Conservation (phyloP, 495 filamentous ascomycete species). For the Aspergillus steynii region DNA sequence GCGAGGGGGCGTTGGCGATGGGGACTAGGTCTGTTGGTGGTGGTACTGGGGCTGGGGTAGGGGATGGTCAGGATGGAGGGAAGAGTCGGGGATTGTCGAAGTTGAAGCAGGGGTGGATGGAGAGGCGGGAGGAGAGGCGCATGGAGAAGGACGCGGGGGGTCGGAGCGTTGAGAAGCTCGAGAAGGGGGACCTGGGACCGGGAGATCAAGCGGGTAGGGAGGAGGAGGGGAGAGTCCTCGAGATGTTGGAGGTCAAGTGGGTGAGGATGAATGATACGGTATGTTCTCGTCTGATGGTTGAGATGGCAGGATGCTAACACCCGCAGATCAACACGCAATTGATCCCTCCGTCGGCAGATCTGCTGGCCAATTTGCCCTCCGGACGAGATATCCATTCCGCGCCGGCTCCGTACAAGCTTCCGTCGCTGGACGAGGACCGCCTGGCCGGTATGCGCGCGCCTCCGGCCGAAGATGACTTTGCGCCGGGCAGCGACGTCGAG, state of each 20-base stretch:
- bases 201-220: constrained; percentile 79
- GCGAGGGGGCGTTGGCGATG: constrained; percentile 70
- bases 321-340: constrained; percentile 74
- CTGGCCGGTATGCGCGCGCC: constrained; percentile 52
- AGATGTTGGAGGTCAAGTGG: constrained; percentile 89
- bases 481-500: constrained; percentile 36
- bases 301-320: background rate
- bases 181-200: constrained; percentile 67
- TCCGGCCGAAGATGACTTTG: constrained; percentile 37
- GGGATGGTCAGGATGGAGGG: constrained; percentile 22
- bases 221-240: constrained; percentile 83
- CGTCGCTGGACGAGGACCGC: constrained; percentile 54
- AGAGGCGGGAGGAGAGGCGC: constrained; percentile 49
- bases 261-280: constrained; percentile 90
- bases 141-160: constrained; percentile 73
- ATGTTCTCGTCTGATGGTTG: constrained; percentile 29
- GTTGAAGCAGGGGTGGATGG: constrained; percentile 52
- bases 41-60: background rate
- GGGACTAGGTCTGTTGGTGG: constrained; percentile 3
- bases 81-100: constrained; percentile 50
- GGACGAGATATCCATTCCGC: constrained; percentile 81
- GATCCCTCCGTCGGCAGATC: constrained; percentile 66
- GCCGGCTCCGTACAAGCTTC: constrained; percentile 57
- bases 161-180: constrained; percentile 26
- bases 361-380: constrained; percentile 77